Evolutionary conservation across 345 rosid species (phyloP).

Genomic region (Heritiera fomes): DNA sequence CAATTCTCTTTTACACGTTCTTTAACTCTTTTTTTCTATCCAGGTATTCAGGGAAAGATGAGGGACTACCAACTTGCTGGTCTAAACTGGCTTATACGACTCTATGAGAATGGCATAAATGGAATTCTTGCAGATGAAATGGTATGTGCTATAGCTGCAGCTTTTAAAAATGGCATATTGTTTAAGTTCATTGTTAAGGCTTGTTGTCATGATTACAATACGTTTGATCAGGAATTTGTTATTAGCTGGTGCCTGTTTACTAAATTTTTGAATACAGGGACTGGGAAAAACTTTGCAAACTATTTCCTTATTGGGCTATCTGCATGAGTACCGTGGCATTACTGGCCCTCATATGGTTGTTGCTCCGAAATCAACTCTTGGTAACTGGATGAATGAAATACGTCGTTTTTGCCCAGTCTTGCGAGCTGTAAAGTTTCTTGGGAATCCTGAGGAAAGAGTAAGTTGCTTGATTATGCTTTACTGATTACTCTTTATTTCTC

Average conservation of each 20-base stretch:
- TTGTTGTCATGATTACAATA: neutral
- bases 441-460: slow-evolving; percentile 99
- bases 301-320: slow-evolving; percentile 87
- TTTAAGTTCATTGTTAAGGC: neutral
- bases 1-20: neutral
- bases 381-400: slow-evolving; percentile 99
- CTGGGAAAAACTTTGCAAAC: slow-evolving; percentile 97
- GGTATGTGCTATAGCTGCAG: slow-evolving; percentile 44
- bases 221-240: neutral
- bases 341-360: slow-evolving; percentile 99
- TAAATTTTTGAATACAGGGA: slow-evolving; percentile 52
- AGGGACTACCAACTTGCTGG: slow-evolving; percentile 99
- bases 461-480: slow-evolving; percentile 22
- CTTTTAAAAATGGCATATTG: neutral
- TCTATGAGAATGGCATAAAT: slow-evolving; percentile 96
- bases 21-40: neutral
- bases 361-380: slow-evolving; percentile 99
- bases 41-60: slow-evolving; percentile 95
- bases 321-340: slow-evolving; percentile 94
- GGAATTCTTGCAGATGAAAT: slow-evolving; percentile 98
- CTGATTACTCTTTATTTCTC: neutral
- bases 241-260: neutral
- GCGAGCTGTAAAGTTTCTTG: slow-evolving; percentile 95
- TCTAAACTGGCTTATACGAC: slow-evolving; percentile 89
- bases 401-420: slow-evolving; percentile 88